These are phyloP conservation scores for Boletus semigastroideus DNA, from an alignment of 1,284 basidiomycete genomes.

Conservation along the genomic window DNA sequence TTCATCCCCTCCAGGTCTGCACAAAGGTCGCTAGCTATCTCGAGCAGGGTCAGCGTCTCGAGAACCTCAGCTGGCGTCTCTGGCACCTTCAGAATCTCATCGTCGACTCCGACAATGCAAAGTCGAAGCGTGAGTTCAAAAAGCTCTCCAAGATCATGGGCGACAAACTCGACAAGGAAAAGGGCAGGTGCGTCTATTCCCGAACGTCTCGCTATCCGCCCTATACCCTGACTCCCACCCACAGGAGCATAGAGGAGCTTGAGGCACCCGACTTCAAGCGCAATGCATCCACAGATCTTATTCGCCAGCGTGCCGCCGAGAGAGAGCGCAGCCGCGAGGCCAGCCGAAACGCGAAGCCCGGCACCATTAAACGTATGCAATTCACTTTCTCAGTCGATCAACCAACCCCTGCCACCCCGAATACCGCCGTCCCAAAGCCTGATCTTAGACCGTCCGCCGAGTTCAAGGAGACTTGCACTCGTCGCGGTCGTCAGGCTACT, in stretches of 20 bases:
- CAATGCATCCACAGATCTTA: constrained; percentile 70
- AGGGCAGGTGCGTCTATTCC: constrained; percentile 61
- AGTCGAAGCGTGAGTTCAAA: constrained; percentile 82
- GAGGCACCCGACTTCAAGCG: constrained; percentile 75
- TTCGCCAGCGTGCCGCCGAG: constrained; percentile 74
- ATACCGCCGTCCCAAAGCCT: constrained; percentile 53
- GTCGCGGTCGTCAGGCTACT: constrained; percentile 40
- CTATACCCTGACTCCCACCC: constrained; percentile 33
- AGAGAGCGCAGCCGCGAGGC: constrained; percentile 76
- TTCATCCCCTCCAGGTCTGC: constrained; percentile 55
- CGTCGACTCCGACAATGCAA: constrained; percentile 83
- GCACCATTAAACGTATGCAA: constrained; percentile 79
- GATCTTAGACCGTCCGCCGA: constrained; percentile 66
- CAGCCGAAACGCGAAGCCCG: constrained; percentile 57
- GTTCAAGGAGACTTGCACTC: constrained; percentile 51
- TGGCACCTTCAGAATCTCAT: constrained; percentile 87
- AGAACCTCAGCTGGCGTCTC: constrained; percentile 84
- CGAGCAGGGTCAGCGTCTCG: constrained; percentile 81
- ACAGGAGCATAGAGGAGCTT: constrained; percentile 75
- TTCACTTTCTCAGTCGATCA: constrained; percentile 82
- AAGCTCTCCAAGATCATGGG: constrained; percentile 81
- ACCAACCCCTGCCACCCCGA: constrained; percentile 47
- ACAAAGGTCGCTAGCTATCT: constrained; percentile 83
- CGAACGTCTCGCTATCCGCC: constrained; percentile 17
- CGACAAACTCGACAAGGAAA: constrained; percentile 85